phyloP scores from a whole-genome alignment of 2,329 filamentous ascomycete species.

The Scytalidium sp. region DNA sequence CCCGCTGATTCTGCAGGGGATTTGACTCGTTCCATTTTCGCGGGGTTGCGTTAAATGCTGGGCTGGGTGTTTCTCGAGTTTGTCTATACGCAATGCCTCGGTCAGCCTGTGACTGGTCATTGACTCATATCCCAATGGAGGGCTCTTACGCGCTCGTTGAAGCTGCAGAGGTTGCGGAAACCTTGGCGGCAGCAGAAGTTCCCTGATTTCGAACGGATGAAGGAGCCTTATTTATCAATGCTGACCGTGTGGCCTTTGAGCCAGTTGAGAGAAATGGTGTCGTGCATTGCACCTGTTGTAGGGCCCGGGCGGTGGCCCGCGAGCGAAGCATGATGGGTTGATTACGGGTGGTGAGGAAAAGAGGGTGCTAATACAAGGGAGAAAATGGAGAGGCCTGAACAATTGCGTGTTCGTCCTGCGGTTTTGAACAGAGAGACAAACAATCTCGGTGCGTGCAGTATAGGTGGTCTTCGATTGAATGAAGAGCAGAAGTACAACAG shows the following conservation, averaged over 20 bases:
- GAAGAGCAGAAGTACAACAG: not conserved
- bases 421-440: not conserved
- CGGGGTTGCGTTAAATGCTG: constrained; percentile 52
- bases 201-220: constrained; percentile 45
- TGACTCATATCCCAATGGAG: constrained; percentile 9
- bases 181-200: constrained; percentile 40
- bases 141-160: constrained; percentile 19
- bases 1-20: constrained; percentile 59
- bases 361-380: constrained; percentile 1
- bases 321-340: constrained; percentile 42
- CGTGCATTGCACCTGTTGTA: constrained; percentile 27
- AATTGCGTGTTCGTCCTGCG: not conserved
- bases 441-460: not conserved
- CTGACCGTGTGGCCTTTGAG: constrained; percentile 29
- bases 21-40: constrained; percentile 47
- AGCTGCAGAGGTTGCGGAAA: constrained; percentile 31
- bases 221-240: constrained; percentile 33
- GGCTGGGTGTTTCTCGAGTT: constrained; percentile 58
- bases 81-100: constrained; percentile 41
- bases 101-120: constrained; percentile 18
- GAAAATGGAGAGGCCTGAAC: not conserved
- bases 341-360: constrained; percentile 1
- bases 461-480: not conserved
- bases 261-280: constrained; percentile 40
- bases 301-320: constrained; percentile 42